These are phyloP conservation scores for Echinosphaeria canescens DNA, from an alignment of 2,329 filamentous ascomycete genomes.

Conservation along the genomic window DNA sequence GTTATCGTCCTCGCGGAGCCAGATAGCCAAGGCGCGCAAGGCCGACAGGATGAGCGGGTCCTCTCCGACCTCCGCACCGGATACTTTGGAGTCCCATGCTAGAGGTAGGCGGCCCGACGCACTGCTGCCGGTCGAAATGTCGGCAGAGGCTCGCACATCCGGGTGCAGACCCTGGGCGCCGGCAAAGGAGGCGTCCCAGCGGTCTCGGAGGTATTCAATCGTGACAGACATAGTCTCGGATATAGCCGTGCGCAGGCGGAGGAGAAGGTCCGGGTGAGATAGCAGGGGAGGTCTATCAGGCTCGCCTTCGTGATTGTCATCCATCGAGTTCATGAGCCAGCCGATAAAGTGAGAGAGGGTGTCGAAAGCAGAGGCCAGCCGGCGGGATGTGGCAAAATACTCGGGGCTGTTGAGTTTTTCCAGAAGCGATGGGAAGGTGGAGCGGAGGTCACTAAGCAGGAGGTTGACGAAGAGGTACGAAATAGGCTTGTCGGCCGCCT, in stretches of 20 bases:
- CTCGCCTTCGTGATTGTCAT: slow-evolving; percentile 16
- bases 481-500: slow-evolving; percentile 24
- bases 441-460: slow-evolving; percentile 42
- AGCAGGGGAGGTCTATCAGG: slow-evolving; percentile 12
- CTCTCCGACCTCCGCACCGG: slow-evolving; percentile 20
- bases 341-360: slow-evolving; percentile 38
- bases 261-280: slow-evolving; percentile 33
- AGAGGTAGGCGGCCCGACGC: slow-evolving; percentile 23
- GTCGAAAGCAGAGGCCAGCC: slow-evolving; percentile 39
- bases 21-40: slow-evolving; percentile 34
- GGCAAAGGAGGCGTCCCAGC: slow-evolving; percentile 46
- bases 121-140: slow-evolving; percentile 20
- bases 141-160: slow-evolving; percentile 22
- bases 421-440: slow-evolving; percentile 37
- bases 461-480: slow-evolving; percentile 41
- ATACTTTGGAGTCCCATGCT: slow-evolving; percentile 33
- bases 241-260: slow-evolving; percentile 37
- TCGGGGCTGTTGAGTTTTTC: slow-evolving; percentile 29
- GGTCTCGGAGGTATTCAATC: slow-evolving; percentile 43
- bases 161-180: slow-evolving; percentile 39
- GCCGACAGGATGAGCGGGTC: slow-evolving; percentile 39
- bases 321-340: slow-evolving; percentile 29
- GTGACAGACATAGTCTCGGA: slow-evolving; percentile 40
- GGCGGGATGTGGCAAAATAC: slow-evolving; percentile 26
- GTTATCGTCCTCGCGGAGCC: slow-evolving; percentile 49